phyloP scores from a whole-genome alignment of 1,139 yeast species.

The Pichia terricola region DNA sequence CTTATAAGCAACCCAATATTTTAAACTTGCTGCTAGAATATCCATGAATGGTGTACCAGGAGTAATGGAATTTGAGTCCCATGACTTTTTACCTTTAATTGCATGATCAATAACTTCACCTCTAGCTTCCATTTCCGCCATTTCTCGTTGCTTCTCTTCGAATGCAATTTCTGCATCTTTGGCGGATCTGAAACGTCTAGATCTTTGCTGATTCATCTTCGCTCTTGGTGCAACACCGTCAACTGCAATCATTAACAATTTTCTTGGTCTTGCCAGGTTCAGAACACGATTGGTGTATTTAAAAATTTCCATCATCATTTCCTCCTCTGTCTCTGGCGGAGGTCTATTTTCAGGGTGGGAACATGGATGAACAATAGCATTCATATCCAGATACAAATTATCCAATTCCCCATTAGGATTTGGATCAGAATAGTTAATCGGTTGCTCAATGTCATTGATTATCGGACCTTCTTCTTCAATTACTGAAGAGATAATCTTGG shows the following conservation, averaged over 20 bases:
- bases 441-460: conserved; percentile 51
- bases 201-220: conserved; percentile 96
- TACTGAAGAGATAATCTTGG: conserved; percentile 88
- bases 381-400: conserved; percentile 88
- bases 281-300: conserved; percentile 83
- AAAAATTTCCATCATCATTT: conserved; percentile 86
- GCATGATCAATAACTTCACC: conserved; percentile 64
- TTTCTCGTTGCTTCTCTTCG: conserved; percentile 48
- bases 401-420: conserved; percentile 96
- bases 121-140: conserved; percentile 41
- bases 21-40: conserved; percentile 66
- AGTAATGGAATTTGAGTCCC: conserved; percentile 97
- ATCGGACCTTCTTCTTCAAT: conserved; percentile 57
- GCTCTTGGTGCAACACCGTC: conserved; percentile 99
- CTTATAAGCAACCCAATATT: conserved; percentile 88
- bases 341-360: conserved; percentile 94
- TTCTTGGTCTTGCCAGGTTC: conserved; percentile 91
- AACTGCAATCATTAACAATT: conserved; percentile 85
- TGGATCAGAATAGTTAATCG: conserved; percentile 60
- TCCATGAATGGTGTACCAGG: conserved; percentile 99
- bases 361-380: conserved; percentile 96
- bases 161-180: conserved; percentile 72
- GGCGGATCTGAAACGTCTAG: conserved; percentile 92
- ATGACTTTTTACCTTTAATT: conserved; percentile 45
- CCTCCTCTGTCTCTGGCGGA: conserved; percentile 89